Evolutionary conservation across 345 rosid genomes (phyloP).

Genomic region (Anastatica hierochuntica): DNA sequence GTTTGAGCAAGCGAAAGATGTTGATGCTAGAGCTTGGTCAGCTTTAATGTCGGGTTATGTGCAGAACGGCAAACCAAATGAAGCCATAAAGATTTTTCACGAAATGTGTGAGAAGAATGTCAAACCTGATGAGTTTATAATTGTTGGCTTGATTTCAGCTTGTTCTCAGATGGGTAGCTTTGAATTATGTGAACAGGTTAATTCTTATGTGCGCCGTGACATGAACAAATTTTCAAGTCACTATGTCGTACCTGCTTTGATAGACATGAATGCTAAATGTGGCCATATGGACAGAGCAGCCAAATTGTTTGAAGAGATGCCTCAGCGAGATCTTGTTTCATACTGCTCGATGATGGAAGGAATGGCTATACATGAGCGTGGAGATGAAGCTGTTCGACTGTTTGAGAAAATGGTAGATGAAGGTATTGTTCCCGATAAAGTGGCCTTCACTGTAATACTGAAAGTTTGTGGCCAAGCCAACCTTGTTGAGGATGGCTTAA

Average conservation of each 20-base stretch:
- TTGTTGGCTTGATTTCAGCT: conserved; percentile 61
- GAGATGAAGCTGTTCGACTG: conserved; percentile 35
- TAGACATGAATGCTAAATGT: conserved; percentile 79
- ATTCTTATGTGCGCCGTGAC: conserved; percentile 36
- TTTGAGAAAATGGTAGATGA: conserved; percentile 56
- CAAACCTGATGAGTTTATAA: conserved; percentile 49
- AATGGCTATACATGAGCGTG: conserved; percentile 45
- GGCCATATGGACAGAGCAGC: conserved; percentile 57
- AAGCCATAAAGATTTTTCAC: conserved; percentile 36
- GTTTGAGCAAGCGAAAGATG: conserved; percentile 38
- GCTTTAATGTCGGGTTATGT: conserved; percentile 57
- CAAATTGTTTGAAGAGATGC: conserved; percentile 43
- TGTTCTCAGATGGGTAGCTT: conserved; percentile 56
- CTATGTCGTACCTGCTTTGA: conserved; percentile 49
- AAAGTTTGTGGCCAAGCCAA: conserved; percentile 50
- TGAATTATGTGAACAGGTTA: conserved; percentile 50
- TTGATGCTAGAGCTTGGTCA: conserved; percentile 48
- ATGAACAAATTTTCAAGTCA: conserved; percentile 29
- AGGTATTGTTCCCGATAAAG: conserved; percentile 49
- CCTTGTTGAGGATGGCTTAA: conserved; percentile 51
- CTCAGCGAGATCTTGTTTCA: conserved; percentile 35
- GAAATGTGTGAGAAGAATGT: conserved; percentile 32
- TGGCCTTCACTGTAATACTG: conserved; percentile 61
- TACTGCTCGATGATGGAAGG: conserved; percentile 71
- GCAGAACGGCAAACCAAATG: conserved; percentile 46